phyloP scores from a whole-genome alignment of 495 filamentous ascomycete species.

The Emericellopsis terricola region DNA sequence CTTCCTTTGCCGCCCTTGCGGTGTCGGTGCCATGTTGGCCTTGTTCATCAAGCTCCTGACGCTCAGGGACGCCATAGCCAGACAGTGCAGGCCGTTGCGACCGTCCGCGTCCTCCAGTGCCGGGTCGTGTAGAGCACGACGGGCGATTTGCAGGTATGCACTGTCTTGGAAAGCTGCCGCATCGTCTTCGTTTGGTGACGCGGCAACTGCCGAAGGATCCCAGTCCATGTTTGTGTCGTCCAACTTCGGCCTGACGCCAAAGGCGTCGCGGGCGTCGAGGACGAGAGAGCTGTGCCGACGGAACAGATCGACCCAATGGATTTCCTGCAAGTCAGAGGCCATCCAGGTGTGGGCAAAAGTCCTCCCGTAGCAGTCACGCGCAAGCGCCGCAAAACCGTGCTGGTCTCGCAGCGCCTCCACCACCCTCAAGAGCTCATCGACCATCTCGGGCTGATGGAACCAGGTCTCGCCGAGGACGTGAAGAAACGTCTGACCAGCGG shows the following conservation, averaged over 20 bases:
- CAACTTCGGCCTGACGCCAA: constrained; percentile 10
- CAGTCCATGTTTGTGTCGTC: not conserved
- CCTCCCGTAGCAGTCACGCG: constrained; percentile 25
- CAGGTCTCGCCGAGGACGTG: constrained; percentile 23
- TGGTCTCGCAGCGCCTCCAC: constrained; percentile 12
- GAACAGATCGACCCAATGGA: not conserved
- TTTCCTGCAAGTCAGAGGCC: constrained; percentile 3
- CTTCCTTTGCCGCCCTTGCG: constrained; percentile 1
- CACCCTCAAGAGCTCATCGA: constrained; percentile 5
- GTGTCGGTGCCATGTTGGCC: constrained; percentile 2
- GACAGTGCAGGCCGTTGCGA: constrained; percentile 29
- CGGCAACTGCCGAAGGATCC: not conserved
- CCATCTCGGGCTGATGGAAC: constrained; percentile 15
- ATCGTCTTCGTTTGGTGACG: not conserved
- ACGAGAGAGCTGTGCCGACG: constrained; percentile 5
- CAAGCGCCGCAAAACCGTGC: constrained; percentile 13
- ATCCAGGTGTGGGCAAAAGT: constrained; percentile 23
- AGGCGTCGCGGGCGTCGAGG: constrained; percentile 14
- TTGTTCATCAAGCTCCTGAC: constrained; percentile 10
- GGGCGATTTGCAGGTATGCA: constrained; percentile 17
- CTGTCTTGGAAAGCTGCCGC: constrained; percentile 8
- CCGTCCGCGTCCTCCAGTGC: constrained; percentile 19
- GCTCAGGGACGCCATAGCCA: constrained; percentile 23
- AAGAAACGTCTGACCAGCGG: constrained; percentile 27
- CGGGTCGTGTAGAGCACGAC: constrained; percentile 12